Percentiles rank a stretch among this genome's conserved stretches.
Evolutionary conservation across 352 stramenopile species (phyloP).

Genomic region (Globisporangium lucens): DNA sequence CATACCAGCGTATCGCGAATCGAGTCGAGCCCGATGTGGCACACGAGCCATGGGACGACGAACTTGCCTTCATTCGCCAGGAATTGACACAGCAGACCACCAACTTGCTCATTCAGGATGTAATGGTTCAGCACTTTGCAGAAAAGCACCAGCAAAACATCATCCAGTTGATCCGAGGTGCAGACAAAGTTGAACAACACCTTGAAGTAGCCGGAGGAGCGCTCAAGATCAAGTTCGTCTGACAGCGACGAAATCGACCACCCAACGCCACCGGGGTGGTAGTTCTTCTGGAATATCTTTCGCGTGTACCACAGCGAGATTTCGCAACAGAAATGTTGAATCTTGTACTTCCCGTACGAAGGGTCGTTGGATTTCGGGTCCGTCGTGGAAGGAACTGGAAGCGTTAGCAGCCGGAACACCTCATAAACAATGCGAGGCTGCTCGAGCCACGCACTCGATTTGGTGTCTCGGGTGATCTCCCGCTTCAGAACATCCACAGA

Average conservation of each 20-base stretch:
- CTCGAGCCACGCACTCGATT: constrained; percentile 69
- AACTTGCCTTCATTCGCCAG: constrained; percentile 64
- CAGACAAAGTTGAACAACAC: constrained; percentile 85
- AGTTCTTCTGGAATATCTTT: constrained; percentile 71
- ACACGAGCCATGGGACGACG: constrained; percentile 73
- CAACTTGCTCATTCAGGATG: constrained; percentile 70
- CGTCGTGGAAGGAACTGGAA: constrained; percentile 25
- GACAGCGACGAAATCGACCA: constrained; percentile 30
- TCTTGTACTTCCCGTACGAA: constrained; percentile 78
- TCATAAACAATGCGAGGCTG: constrained; percentile 82
- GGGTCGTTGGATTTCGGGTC: constrained; percentile 47
- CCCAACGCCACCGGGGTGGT: constrained; percentile 27
- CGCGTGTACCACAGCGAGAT: constrained; percentile 71
- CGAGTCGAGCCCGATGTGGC: constrained; percentile 80
- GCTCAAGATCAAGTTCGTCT: constrained; percentile 53
- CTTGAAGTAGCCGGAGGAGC: constrained; percentile 66
- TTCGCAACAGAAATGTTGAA: constrained; percentile 85
- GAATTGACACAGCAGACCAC: constrained; percentile 63
- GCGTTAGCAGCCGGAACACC: constrained; percentile 69
- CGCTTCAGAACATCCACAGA: constrained; percentile 74
- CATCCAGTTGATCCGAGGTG: constrained; percentile 55
- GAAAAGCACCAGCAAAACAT: constrained; percentile 80
- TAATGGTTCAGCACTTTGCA: constrained; percentile 86
- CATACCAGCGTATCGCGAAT: constrained; percentile 83
- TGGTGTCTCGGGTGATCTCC: constrained; percentile 70